Evolutionary conservation across 2,329 filamentous ascomycete genomes (phyloP), one percentile per base, ranked within the genome.

Genomic region (Anthostomella pinea): DNA sequence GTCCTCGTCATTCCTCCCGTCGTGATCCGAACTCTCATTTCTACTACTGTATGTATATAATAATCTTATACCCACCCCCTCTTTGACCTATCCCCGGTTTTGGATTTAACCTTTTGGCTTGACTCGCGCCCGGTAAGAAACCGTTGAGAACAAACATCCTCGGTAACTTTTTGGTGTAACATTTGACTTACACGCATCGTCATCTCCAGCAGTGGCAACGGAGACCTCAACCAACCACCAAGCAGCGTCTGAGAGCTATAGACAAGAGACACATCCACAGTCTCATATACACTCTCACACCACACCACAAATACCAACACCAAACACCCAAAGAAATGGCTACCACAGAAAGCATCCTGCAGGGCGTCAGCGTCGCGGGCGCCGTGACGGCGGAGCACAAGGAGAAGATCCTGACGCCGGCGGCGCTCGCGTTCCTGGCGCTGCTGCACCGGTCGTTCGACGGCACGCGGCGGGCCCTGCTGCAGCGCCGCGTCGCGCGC

Each of bases 381-480:
- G 67, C 77, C 45, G 70, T 97, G 60, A 81, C 81, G 58, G 81
- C 91, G 41, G 72, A 83, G 53, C 84, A 90, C 64, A 81, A 81
- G n/a, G n/a, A n/a, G 70, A 91, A 95, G 75, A 94, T 98, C 63
- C 79, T 97, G 50, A 95, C 82, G 46, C 91, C 89, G 54, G 79
- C 94, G 50, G 91, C 91, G 38, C 82, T 87, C 49, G 85, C 88
- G 46, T 98, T 97, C 74, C 80, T 98, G 43, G 87, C 91, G 23
- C 83, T 96, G 48, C 80, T 98, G 57, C 93, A 98, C 72, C 85
- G 91, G 61, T 88, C 89, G 49, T 97, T 97, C 77, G 94, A 97
- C 66, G 70, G 66, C 48, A 91, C 84, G 38, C 87, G 93, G 67
- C 95, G 95, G 74, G 73, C 77, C 31, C 81, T 98, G 27, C 80